These are phyloP conservation scores for Plantago coronopus DNA, from an alignment of 305 asterid species.

Conservation along the genomic window DNA sequence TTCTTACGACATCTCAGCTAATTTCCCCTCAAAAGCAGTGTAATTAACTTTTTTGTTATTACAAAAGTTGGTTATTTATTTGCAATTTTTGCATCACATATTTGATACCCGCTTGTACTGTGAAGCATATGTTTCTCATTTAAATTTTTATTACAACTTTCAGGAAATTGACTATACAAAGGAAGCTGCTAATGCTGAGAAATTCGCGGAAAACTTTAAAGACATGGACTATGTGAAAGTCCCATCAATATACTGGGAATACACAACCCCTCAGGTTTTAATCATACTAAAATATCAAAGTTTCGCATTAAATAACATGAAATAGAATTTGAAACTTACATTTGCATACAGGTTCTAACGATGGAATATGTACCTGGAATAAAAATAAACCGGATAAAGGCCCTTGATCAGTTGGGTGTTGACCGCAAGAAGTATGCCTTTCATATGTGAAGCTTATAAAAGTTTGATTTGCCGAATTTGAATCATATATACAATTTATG, in stretches of 20 bases:
- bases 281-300: slow-evolving; percentile 16
- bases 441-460: slow-evolving; percentile 3
- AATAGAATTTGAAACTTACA: slow-evolving; percentile 23
- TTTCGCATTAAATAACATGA: slow-evolving; percentile 17
- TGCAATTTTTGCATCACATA: not conserved
- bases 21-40: not conserved
- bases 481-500: slow-evolving; percentile 8
- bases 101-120: not conserved
- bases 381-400: slow-evolving; percentile 85
- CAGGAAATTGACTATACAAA: slow-evolving; percentile 90
- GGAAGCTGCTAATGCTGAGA: slow-evolving; percentile 82
- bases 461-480: not conserved
- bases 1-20: too few species aligned
- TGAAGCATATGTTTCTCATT: slow-evolving; percentile 4
- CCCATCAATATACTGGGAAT: slow-evolving; percentile 79
- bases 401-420: slow-evolving; percentile 81
- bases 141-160: slow-evolving; percentile 15
- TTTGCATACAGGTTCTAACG: slow-evolving; percentile 50
- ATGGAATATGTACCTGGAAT: slow-evolving; percentile 95
- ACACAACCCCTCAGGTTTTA: slow-evolving; percentile 88
- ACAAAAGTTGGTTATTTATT: not conserved
- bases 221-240: slow-evolving; percentile 82
- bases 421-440: slow-evolving; percentile 61
- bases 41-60: not conserved
- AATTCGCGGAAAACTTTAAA: slow-evolving; percentile 71